Base-by-base conservation (phyloP, 2,329 filamentous ascomycete species). In the Meredithiella fracta region DNA sequence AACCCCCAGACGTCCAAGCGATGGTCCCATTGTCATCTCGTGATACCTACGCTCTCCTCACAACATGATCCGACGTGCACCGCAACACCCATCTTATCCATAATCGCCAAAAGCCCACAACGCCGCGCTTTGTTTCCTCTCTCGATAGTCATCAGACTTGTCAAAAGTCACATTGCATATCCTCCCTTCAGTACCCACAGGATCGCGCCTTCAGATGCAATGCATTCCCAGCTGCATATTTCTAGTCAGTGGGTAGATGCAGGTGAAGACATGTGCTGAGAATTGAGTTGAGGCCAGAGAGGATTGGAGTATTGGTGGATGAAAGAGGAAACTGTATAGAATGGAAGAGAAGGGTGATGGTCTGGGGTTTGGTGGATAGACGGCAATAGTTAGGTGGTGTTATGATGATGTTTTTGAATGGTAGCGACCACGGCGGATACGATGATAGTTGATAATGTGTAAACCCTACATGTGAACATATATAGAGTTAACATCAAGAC, bases 281-380 rank as follows among this genome's bases (percentile, higher is more conserved):
- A 44, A n/a, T 20, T n/a, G 20, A 20, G 11, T 17, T n/a, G 20
- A 44, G 40, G 14, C 20, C 40, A 44, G 29, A 44, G 3, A 8
- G 17, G 11, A 44, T 44, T 2, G 17, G 20, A 17, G 20, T n/a
- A 44, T 34, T 34, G 29, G 29, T 5, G 29, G 20, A 20, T 22
- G 20, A 20, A 22, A 51, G 17, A 31, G 49, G 49, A 29, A 51
- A 20, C 23, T 51, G 49, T 51, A 51, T 51, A 51, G 49, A 51
- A 51, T n/a, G 23, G 17, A 25, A 20, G 49, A 22, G 15, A 17
- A 22, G 11, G 17, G 11, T 17, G 8, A n/a, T n/a, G 40, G 17
- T n/a, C 15, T 8, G 40, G 20, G 15, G 20, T n/a, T 8, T 8
- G 17, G 17, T n/a, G 40, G 17, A 44, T 22, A 44, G n/a, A 3